Evolutionary conservation across 225 moss, liverwort and hornwort species (phyloP), one percentile per base, ranked within the genome.

Genomic region (Lunularia cruciata): DNA sequence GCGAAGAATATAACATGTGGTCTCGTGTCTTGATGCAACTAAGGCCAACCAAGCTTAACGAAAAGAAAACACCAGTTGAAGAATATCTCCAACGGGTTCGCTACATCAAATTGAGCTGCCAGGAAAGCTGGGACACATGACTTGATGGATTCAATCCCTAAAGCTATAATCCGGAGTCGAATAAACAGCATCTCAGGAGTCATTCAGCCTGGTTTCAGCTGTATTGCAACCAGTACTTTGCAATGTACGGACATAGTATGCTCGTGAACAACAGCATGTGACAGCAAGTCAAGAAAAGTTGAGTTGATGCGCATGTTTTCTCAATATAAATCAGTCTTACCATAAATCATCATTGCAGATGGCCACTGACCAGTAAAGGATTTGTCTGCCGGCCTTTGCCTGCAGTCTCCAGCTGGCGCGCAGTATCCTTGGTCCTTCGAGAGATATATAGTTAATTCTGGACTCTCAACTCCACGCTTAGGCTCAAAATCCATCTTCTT

Each of bases 301-400:
- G n/a, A n/a, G n/a, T n/a, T n/a, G n/a, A n/a, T n/a, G n/a, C n/a
- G n/a, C n/a, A n/a, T n/a, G n/a, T n/a, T n/a, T n/a, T n/a, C n/a
- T n/a, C n/a, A n/a, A 20, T 26, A 11, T 56, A 16, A 43, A 10
- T n/a, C n/a, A 37, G 26, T 22, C 83, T 73, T 48, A 89, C 89
- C 87, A 27, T 74, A 83, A 11, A 89, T 81, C 26, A 77, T 60
- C 6, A 84, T 74, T 31, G 87, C 76, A 34, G 85, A 52, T 65
- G 65, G 83, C 89, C 89, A 87, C 7, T 85, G 74, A 40, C 89
- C 89, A 0, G 87, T 85, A 19, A 52, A 51, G 56, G 57, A 47
- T 55, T 35, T 69, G 47, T 75, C 70, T 47, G 87, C 89, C 65
- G 83, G 77, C 40, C 51, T 72, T 26, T 83, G 77, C 67, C 67